Conservation (phyloP, 2,329 filamentous ascomycete species). For the Helotiales sp. region DNA sequence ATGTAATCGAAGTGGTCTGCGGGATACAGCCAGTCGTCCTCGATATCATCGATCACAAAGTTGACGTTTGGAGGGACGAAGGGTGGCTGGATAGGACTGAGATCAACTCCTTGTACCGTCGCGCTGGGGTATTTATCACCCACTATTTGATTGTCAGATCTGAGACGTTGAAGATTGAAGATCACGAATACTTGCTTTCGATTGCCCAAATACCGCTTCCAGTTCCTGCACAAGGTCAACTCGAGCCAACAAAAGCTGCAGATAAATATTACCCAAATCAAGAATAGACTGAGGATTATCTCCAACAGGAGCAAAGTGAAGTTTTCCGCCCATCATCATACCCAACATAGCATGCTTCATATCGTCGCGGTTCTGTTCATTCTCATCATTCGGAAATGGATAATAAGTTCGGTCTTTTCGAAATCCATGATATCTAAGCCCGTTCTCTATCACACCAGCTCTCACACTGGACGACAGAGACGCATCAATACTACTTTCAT, state of each 20-base stretch:
- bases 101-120: slow-evolving; percentile 37
- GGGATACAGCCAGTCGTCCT: slow-evolving; percentile 53
- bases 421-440: slow-evolving; percentile 3
- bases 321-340: slow-evolving; percentile 19
- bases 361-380: slow-evolving; percentile 18
- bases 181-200: background rate
- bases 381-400: slow-evolving; percentile 13
- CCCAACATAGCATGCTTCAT: slow-evolving; percentile 27
- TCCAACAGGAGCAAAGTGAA: slow-evolving; percentile 31
- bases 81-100: slow-evolving; percentile 39
- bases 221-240: slow-evolving; percentile 41
- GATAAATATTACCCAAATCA: background rate
- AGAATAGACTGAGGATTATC: slow-evolving; percentile 29
- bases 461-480: background rate
- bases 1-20: slow-evolving; percentile 55
- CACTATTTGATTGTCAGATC: slow-evolving; percentile 31
- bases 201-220: slow-evolving; percentile 49
- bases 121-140: slow-evolving; percentile 36
- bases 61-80: slow-evolving; percentile 52
- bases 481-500: background rate
- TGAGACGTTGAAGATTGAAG: background rate
- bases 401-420: background rate
- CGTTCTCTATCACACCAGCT: background rate
- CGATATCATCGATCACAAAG: slow-evolving; percentile 57
- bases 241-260: background rate